A percentile compares a stretch with the other conserved stretches of the same genome.
phyloP scores from a whole-genome alignment of 2,329 filamentous ascomycete genomes.

The Colletotrichum orbiculare region DNA sequence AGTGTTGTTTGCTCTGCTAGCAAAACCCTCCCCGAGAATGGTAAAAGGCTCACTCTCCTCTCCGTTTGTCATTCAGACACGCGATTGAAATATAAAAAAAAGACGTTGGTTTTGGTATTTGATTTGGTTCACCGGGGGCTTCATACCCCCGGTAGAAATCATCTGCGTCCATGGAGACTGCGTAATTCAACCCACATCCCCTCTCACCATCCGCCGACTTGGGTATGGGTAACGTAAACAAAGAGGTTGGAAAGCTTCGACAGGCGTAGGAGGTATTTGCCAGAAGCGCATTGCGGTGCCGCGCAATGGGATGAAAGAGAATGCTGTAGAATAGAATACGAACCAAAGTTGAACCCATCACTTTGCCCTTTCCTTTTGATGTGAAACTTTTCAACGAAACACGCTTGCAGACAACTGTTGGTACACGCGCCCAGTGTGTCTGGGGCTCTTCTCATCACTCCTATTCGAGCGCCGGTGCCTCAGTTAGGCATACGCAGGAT shows the following conservation, averaged over 20 bases:
- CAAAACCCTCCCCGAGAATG: slow-evolving; percentile 20
- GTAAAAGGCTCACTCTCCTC: slow-evolving; percentile 11
- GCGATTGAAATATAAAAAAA: not conserved
- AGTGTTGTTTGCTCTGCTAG: slow-evolving; percentile 26
- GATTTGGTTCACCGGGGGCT: not conserved
- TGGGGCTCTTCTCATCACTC: slow-evolving; percentile 11
- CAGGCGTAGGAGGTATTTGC: slow-evolving; percentile 24
- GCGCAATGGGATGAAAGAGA: slow-evolving; percentile 19
- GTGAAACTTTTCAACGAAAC: slow-evolving; percentile 19
- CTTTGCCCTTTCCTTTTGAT: slow-evolving; percentile 23
- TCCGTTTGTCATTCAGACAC: not conserved
- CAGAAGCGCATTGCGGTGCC: slow-evolving; percentile 10
- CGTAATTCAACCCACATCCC: slow-evolving; percentile 28
- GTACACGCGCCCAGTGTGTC: slow-evolving; percentile 20
- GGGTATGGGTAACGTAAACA: slow-evolving; percentile 34
- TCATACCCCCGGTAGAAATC: slow-evolving; percentile 11
- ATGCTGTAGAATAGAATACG: slow-evolving; percentile 34
- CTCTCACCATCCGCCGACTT: slow-evolving; percentile 33
- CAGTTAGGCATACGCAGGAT: slow-evolving; percentile 52
- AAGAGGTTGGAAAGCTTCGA: slow-evolving; percentile 27
- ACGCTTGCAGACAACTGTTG: slow-evolving; percentile 34
- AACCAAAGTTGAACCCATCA: slow-evolving; percentile 33
- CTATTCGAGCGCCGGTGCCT: slow-evolving; percentile 28
- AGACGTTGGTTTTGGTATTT: slow-evolving; percentile 5
- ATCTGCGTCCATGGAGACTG: slow-evolving; percentile 34